Conservation (phyloP, 2,329 filamentous ascomycete genomes). For the Knufia petricola region DNA sequence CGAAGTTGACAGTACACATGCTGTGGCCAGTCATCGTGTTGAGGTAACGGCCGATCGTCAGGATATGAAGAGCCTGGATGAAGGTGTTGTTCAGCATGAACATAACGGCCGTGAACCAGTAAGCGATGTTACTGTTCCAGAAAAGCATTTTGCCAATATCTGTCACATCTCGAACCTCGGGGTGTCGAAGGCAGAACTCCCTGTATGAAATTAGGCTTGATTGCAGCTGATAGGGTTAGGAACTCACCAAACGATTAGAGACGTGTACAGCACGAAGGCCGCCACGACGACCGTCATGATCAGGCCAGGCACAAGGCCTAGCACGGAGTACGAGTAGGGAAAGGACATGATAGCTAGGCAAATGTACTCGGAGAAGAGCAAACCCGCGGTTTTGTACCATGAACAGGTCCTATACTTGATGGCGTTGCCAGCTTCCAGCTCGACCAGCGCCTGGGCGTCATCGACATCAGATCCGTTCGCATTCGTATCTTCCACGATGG, state of each 20-base stretch:
- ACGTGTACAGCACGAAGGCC: constrained; percentile 73
- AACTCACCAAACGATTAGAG: constrained; percentile 51
- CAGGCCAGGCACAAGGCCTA: constrained; percentile 77
- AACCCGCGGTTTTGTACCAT: constrained; percentile 86
- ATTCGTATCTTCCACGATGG: constrained; percentile 19
- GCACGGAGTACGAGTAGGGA: constrained; percentile 79
- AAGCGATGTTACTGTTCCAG: constrained; percentile 67
- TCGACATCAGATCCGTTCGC: constrained; percentile 33
- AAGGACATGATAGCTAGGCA: constrained; percentile 92
- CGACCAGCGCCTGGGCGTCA: constrained; percentile 49
- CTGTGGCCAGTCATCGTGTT: constrained; percentile 37
- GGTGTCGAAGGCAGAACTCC: constrained; percentile 85
- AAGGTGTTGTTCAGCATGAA: constrained; percentile 92
- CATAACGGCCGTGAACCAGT: constrained; percentile 65
- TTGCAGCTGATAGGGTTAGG: neutral
- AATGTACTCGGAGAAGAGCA: constrained; percentile 93
- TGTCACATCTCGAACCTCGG: constrained; percentile 84
- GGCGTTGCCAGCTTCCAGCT: constrained; percentile 62
- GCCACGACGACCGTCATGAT: constrained; percentile 76
- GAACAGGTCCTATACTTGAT: constrained; percentile 91
- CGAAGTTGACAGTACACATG: constrained; percentile 71
- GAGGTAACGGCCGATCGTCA: constrained; percentile 20
- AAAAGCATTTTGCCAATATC: constrained; percentile 95
- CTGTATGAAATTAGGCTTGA: constrained; percentile 34
- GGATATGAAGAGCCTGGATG: constrained; percentile 49